Evolutionary conservation across 176 grass and related monocot genomes (phyloP).

Genomic region (Musa itinerans): DNA sequence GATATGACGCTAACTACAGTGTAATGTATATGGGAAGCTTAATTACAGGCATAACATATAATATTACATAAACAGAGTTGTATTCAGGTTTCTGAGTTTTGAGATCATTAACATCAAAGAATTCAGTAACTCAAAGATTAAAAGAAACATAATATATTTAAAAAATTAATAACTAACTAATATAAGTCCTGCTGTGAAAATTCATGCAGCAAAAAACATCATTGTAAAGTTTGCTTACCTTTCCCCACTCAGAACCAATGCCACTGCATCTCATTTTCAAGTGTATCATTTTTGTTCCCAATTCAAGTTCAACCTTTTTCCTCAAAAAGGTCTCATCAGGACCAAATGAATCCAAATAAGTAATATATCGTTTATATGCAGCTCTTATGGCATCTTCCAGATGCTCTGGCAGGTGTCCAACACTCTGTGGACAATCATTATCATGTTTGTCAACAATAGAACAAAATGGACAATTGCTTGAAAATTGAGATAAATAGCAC

Average conservation of each 20-base stretch:
- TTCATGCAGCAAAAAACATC: neutral
- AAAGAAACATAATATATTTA: no score
- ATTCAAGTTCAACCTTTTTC: conserved; percentile 87
- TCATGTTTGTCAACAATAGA: conserved; percentile 4
- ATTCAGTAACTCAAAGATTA: no score
- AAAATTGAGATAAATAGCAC: neutral
- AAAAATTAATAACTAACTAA: no score
- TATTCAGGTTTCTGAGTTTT: no score
- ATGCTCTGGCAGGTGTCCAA: conserved; percentile 66
- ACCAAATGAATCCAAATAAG: conserved; percentile 77
- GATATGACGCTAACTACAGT: no score
- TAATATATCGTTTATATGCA: conserved; percentile 62
- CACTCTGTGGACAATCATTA: conserved; percentile 42
- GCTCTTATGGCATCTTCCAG: conserved; percentile 81
- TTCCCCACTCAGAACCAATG: conserved; percentile 86
- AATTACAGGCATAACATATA: no score
- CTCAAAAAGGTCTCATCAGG: conserved; percentile 58
- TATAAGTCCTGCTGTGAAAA: neutral
- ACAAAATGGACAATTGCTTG: neutral
- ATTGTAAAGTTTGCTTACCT: conserved; percentile 33
- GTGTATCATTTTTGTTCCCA: conserved; percentile 96
- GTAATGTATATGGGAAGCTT: no score
- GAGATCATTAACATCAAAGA: no score
- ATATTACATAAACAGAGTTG: no score
- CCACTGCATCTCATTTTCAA: conserved; percentile 94